Base-by-base conservation (phyloP, 768 basidiomycete genomes). In the Calocera viscosa region DNA sequence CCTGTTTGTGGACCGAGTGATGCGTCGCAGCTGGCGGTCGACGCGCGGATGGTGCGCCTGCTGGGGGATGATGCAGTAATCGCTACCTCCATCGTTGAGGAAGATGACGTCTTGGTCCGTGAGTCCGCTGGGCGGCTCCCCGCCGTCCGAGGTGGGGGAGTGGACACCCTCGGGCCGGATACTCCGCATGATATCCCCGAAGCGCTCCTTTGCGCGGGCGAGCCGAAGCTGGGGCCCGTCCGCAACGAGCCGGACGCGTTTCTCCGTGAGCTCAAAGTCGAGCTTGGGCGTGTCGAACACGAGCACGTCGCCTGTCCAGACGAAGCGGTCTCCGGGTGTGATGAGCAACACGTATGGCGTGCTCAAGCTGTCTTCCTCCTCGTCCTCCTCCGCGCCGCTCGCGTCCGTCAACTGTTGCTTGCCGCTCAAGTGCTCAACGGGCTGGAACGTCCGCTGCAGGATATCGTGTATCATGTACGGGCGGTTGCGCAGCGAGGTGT, bases 1-100 rank as follows among this genome's bases (percentile, higher is more conserved):
- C 33, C 91, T 84, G 72, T 89, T 92, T 22, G 91, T 90, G 2
- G 92, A 89, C 28, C 91, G 85, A n/a, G 84, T 83, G 68, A 97
- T 97, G 76, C 91, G 94, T 69, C 88, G 84, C 65, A 98, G 77
- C 77, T 97, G 92, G 60, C 86, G 83, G 73, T 95, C 94, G 69
- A 99, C 90, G 32, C 79, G 78, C 0, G 96, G 93, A 39, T 95
- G 82, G 73, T 98, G 96, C 0, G 96, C 92, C 73, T 94, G 91
- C 64, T 87, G 84, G 72, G 94, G 91, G 39, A 84, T 80, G 2
- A 91, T 72, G 73, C 87, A 85, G 8, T 76, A 75, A 26, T 60
- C 53, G 30, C 30, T 60, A 3, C 43, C 43, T 19, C 43, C 43
- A 71, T 19, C 43, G 43, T 19, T 47, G 5, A 5, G 8, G 43